Percentiles rank a stretch among this genome's conserved stretches.
Evolutionary conservation across 495 filamentous ascomycete species (phyloP).

Genomic region (Xylaria grammica): DNA sequence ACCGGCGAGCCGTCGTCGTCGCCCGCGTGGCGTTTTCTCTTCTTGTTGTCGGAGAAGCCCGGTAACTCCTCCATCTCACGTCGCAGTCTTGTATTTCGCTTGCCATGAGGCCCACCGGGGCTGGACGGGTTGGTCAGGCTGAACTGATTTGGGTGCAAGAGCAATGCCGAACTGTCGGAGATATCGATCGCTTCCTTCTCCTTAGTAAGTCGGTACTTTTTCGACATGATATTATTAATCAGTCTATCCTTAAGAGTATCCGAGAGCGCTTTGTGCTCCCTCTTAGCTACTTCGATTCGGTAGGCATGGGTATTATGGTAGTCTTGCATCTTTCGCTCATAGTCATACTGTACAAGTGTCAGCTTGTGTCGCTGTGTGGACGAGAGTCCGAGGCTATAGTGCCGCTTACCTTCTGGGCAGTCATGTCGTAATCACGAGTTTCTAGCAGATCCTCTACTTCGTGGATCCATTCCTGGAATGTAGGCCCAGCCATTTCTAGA

Average conservation of each 20-base stretch:
- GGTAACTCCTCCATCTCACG: conserved; percentile 80
- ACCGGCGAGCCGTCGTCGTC: conserved; percentile 75
- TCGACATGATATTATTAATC: conserved; percentile 73
- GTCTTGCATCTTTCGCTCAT: conserved; percentile 59
- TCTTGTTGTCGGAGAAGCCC: conserved; percentile 67
- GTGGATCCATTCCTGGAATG: conserved; percentile 80
- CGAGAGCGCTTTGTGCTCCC: conserved; percentile 80
- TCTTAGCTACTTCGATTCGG: conserved; percentile 73
- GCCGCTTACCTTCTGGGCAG: conserved; percentile 70
- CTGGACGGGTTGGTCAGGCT: conserved; percentile 79
- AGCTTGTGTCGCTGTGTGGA: conserved; percentile 12
- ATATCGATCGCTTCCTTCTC: conserved; percentile 92
- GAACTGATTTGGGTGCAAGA: conserved; percentile 92
- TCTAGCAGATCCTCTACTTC: conserved; percentile 86
- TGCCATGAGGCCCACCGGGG: conserved; percentile 78
- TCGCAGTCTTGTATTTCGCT: conserved; percentile 81
- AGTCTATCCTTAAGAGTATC: conserved; percentile 83
- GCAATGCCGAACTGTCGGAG: conserved; percentile 81
- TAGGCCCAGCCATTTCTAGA: conserved; percentile 73
- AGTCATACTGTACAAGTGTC: conserved; percentile 51
- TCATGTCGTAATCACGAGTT: conserved; percentile 77
- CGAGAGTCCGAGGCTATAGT: conserved; percentile 18
- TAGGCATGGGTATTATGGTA: conserved; percentile 61
- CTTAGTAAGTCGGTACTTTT: conserved; percentile 75
- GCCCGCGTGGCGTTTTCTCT: conserved; percentile 76